Evolutionary conservation across 1,284 basidiomycete genomes (phyloP).

Genomic region (Boletus semigastroideus): DNA sequence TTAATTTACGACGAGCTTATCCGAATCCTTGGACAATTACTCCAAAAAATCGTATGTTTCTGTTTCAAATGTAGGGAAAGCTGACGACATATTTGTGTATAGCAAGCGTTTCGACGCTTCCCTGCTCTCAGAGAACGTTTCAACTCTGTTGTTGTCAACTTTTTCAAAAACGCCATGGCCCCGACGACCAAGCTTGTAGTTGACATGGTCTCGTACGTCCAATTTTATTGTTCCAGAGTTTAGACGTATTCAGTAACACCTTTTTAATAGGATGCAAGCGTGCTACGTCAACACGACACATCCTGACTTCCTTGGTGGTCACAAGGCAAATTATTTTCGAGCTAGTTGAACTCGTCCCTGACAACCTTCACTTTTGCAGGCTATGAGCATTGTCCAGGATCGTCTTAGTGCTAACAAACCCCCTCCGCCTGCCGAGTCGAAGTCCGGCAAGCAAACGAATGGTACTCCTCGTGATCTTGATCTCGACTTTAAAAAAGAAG

Average conservation of each 20-base stretch:
- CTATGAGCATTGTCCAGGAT: constrained; percentile 88
- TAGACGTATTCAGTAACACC: background rate
- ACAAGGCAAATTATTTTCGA: constrained; percentile 55
- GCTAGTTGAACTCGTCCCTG: background rate
- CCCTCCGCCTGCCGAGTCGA: constrained; percentile 64
- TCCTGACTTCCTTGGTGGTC: constrained; percentile 96
- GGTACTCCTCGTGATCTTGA: constrained; percentile 94
- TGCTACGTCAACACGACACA: constrained; percentile 99
- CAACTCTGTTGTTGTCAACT: constrained; percentile 92
- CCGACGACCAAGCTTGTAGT: constrained; percentile 94
- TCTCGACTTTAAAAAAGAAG: constrained; percentile 85
- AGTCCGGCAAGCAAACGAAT: constrained; percentile 70
- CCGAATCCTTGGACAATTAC: constrained; percentile 88
- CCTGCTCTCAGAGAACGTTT: constrained; percentile 93
- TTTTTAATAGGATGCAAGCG: constrained; percentile 79
- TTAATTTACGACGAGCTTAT: constrained; percentile 97
- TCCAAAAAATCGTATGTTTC: constrained; percentile 80
- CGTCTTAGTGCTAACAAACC: constrained; percentile 81
- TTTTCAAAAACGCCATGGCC: constrained; percentile 91
- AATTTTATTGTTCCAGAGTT: background rate
- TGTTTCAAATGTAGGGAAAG: background rate
- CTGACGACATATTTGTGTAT: constrained; percentile 15
- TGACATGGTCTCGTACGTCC: constrained; percentile 82
- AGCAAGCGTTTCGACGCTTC: constrained; percentile 95
- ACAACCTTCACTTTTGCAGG: constrained; percentile 41